phyloP scores from a whole-genome alignment of 2,329 filamentous ascomycete species.

The Seiridium cupressi region DNA sequence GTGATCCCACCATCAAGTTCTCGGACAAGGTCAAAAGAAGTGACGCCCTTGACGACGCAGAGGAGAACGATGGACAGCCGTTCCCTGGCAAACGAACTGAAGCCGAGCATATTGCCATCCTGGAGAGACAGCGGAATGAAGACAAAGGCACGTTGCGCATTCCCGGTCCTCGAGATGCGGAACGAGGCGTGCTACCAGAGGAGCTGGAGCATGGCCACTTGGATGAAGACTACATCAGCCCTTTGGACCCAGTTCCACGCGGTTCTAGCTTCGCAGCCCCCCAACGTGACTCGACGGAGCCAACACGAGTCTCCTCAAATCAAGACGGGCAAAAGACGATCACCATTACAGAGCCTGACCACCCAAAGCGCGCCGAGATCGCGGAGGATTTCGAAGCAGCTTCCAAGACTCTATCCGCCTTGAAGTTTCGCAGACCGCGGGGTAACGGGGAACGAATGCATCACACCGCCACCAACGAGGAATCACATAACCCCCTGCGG shows the following conservation, averaged over 20 bases:
- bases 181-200: conserved; percentile 72
- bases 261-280: conserved; percentile 21
- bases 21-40: conserved; percentile 63
- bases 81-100: conserved; percentile 55
- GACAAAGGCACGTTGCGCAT: conserved; percentile 79
- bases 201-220: conserved; percentile 38
- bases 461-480: conserved; percentile 30
- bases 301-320: conserved; percentile 13
- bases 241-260: conserved; percentile 29
- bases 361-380: conserved; percentile 34
- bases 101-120: conserved; percentile 83
- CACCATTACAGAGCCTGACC: conserved; percentile 62
- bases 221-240: conserved; percentile 23
- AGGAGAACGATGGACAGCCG: conserved; percentile 42
- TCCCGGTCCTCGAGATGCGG: conserved; percentile 86
- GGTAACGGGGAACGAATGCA: conserved; percentile 34
- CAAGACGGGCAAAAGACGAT: conserved; percentile 53
- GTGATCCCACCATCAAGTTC: conserved; percentile 60
- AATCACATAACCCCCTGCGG: conserved; percentile 41
- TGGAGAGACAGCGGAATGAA: conserved; percentile 77
- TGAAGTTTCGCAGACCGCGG: conserved; percentile 44
- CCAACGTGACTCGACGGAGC: conserved; percentile 9
- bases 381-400: conserved; percentile 41
- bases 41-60: conserved; percentile 37
- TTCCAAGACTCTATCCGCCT: conserved; percentile 34